These are phyloP conservation scores for Pseudogymnoascus sp. DNA, from an alignment of 2,329 filamentous ascomycete genomes.

Conservation along the genomic window DNA sequence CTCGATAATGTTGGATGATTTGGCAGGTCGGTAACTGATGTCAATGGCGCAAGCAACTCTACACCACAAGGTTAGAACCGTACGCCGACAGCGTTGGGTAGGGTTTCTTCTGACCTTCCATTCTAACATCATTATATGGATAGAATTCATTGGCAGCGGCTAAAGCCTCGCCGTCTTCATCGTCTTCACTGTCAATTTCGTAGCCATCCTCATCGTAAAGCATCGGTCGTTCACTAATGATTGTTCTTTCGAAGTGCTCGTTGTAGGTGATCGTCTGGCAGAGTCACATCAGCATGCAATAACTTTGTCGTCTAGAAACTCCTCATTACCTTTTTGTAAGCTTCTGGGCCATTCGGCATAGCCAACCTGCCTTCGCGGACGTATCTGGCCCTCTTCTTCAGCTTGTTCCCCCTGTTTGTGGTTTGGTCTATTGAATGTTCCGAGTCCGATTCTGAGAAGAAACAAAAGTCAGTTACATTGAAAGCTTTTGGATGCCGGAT, in stretches of 20 bases:
- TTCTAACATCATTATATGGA: slow-evolving; percentile 61
- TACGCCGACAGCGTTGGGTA: neutral
- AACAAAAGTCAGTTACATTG: slow-evolving; percentile 13
- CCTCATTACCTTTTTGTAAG: slow-evolving; percentile 58
- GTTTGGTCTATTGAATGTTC: slow-evolving; percentile 62
- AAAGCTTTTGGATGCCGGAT: slow-evolving; percentile 13
- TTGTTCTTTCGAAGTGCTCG: slow-evolving; percentile 56
- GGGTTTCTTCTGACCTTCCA: slow-evolving; percentile 51
- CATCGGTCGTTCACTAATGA: slow-evolving; percentile 65
- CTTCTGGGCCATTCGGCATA: slow-evolving; percentile 53
- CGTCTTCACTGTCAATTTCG: slow-evolving; percentile 64
- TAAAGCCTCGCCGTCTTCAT: slow-evolving; percentile 52
- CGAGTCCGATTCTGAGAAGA: slow-evolving; percentile 60
- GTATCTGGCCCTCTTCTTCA: slow-evolving; percentile 67
- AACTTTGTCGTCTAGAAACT: neutral
- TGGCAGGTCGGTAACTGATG: slow-evolving; percentile 64
- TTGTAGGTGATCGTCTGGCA: slow-evolving; percentile 63
- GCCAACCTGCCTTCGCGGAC: slow-evolving; percentile 62
- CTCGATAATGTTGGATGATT: slow-evolving; percentile 65
- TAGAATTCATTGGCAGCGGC: slow-evolving; percentile 60
- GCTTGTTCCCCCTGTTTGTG: slow-evolving; percentile 69
- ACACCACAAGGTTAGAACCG: slow-evolving; percentile 24
- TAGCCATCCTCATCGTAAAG: slow-evolving; percentile 72
- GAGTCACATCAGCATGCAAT: slow-evolving; percentile 11
- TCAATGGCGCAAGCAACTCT: slow-evolving; percentile 70